Base-by-base conservation (phyloP, 352 stramenopile species). In the Blastocystis sp. region DNA sequence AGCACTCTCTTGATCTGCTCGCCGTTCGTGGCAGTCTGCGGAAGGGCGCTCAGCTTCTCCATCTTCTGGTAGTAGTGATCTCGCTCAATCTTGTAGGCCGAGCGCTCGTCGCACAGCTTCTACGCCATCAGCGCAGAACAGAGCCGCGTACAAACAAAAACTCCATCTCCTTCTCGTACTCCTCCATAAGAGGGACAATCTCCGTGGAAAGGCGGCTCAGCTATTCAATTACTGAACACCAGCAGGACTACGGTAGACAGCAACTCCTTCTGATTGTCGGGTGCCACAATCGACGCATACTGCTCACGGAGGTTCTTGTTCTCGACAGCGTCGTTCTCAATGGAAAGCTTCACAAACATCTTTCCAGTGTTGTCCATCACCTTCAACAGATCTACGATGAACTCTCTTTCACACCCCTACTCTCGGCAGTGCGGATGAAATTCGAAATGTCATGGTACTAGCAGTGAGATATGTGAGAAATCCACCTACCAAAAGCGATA, bases 51-150 rank as follows among this genome's bases (percentile, higher is more conserved):
- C 29, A 85, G 33, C 31, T 69, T 85, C 74, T 85, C 74, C 74
- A 85, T 85, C 35, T 85, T 85, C n/a, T 33, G 24, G 60, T 85
- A 39, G 61, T 85, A 85, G 31, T 85, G 74, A 69, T 85, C 74
- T 33, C 74, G 50, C 61, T 85, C 74, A 4, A 85, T 29, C 74
- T 85, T 85, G 51, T 50, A 85, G 37, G 50, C 4, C 1, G 74
- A 67, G 70, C 74, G 74, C 60, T 85, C 74, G 35, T 85, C 74
- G 41, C 74, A 85, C 13, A 85, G 31, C 50, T 85, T 67, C 74
- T 85, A 67, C 37, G 9, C 3, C 26, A n/a, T 70, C 16, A 67
- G 3, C 19, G 45, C 13, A 21, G 0, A 19, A 3, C 16, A n/a
- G 24, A n/a, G 16, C 3, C 9, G 9, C 37, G 41, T 85, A 85